Base-by-base conservation (phyloP, 495 filamentous ascomycete genomes). In the Penicillium cinerascens region DNA sequence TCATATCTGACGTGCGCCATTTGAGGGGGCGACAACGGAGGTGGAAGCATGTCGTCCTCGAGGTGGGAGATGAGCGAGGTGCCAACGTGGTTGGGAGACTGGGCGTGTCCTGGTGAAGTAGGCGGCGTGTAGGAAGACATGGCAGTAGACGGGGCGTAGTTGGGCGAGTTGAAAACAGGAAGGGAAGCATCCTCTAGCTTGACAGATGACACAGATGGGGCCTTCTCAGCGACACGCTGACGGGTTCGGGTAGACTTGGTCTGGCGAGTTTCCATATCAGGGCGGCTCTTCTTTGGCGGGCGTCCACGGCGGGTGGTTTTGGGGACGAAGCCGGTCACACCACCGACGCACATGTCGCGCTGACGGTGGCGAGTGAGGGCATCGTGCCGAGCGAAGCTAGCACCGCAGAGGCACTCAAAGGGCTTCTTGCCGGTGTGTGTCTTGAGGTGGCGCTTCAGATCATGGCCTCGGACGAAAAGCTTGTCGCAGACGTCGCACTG, bases 401-500 rank as follows among this genome's bases (percentile, higher is more conserved):
- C 91, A 41, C 92, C 89, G 67, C 93, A 98, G 44, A 85, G 79
- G 67, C 93, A 98, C 23, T 85, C 85, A 58, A 96, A 93, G 2
- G 93, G 90, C 72, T 96, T 95, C 62, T 92, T 84, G 35, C 90
- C 90, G 17, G 85, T 91, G 70, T 98, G 93, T 48, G 97, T 97
- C 72, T 96, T 96, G 58, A 91, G 84, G 64, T 98, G 93, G 18
- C 93, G 86, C 70, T 97, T 98, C 50, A 97, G 82, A 64, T 98
- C 93, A 65, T 98, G 95, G 54, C 93, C 91, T 22, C 93, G 85
- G 52, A 97, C 95, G 61, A 98, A 98, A 67, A 89, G 89, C 68
- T 97, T 97, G 21, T 84, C 77, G 71, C 93, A 98, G 20, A 86
- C 80, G 44, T 88, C 86, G 66, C 93, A 98, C 61, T 85, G 82